phyloP scores from a whole-genome alignment of 208 protist species.

The Leishmania arabica region DNA sequence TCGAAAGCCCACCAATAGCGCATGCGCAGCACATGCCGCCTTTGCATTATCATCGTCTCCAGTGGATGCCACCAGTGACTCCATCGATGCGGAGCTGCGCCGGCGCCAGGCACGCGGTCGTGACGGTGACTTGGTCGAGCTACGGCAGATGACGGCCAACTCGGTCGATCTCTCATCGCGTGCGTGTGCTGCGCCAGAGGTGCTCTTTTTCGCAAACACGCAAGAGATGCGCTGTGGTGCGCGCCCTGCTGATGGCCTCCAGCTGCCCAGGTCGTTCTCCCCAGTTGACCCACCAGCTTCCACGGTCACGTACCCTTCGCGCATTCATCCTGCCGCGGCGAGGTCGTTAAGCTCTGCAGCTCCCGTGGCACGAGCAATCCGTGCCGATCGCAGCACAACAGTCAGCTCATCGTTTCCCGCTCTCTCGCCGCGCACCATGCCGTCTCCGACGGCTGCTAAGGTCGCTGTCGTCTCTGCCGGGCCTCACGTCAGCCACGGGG shows the following conservation, averaged over 20 bases:
- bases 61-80: slow-evolving; percentile 14
- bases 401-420: not conserved
- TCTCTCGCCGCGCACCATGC: not conserved
- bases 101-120: slow-evolving; percentile 2
- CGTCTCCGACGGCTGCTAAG: not conserved
- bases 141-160: not conserved
- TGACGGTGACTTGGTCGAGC: not conserved
- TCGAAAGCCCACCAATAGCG: not conserved
- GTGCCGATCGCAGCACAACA: slow-evolving; percentile 7
- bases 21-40: not conserved
- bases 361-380: not conserved
- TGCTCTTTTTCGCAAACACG: not conserved
- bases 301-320: not conserved
- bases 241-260: not conserved
- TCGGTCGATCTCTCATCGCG: not conserved
- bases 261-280: not conserved
- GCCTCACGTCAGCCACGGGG: not conserved
- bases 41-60: not conserved
- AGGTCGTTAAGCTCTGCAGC: not conserved
- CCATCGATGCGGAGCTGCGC: slow-evolving; percentile 15
- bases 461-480: not conserved
- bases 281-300: not conserved
- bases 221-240: not conserved
- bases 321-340: not conserved
- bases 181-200: not conserved